Evolutionary conservation across 2,329 filamentous ascomycete genomes (phyloP), one percentile per base, ranked within the genome.

Genomic region (Exutisphaerella laricina): DNA sequence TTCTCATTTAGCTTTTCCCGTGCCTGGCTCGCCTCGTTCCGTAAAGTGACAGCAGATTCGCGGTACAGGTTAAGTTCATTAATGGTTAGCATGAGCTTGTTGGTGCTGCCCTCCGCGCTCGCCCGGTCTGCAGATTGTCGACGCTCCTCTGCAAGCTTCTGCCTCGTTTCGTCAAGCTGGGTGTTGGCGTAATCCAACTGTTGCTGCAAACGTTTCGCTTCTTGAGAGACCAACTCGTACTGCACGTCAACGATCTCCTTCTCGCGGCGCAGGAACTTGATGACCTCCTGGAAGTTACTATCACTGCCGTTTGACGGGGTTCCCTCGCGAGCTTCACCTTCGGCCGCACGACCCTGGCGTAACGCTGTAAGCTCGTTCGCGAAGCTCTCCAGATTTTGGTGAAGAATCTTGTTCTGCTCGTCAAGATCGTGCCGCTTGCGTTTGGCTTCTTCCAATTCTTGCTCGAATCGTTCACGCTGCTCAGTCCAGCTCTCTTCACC

Each of bases 181-280:
- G 79, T 79, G 57, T 92, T 87, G 6, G 83, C 76, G 61, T 95
- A 89, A 38, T 94, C 84, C 17, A 96, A 76, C 60, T 97, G 88
- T 57, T 96, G 88, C 58, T 90, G 86, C 30, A 96, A 68, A 41
- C 92, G 81, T 66, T 94, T 94, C 41, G 80, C 76, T 66, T 98
- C 92, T 57, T 94, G 87, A 0, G 82, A 75, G 57, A 90, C 89
- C 32, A 97, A 74, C 55, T 96, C 89, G 57, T 88, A 85, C 59
- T 97, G 90, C n/a, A 96, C 87, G 56, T 98, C 90, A 6, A 96
- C 77, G 53, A 98, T 97, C 62, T 97, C 92, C 71, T 97, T 98
- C 68, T 98, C 94, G 30, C 88, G 84, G 33, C 90, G 84, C 48
- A 98, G 72, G 64, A 92, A 98, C 49, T 79, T 84, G 67, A 94